Conservation (phyloP, 208 protist genomes). For the Trypanosoma cruzi region DNA sequence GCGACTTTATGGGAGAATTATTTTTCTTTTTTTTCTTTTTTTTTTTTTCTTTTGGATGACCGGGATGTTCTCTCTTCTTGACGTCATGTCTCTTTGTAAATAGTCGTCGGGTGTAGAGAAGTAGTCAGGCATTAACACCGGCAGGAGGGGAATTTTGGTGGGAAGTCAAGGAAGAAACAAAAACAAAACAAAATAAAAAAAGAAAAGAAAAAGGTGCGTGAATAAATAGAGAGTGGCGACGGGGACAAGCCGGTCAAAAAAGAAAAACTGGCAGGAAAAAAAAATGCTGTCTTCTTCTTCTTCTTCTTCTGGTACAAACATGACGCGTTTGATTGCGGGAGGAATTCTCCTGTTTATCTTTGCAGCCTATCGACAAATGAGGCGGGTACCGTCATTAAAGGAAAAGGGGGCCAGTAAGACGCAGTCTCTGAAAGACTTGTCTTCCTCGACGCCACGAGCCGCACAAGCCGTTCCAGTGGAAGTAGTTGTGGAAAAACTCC, state of each 20-base stretch:
- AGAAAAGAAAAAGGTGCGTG: background rate
- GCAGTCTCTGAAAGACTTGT: background rate
- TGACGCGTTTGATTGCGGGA: background rate
- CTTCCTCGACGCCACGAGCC: background rate
- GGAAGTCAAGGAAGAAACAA: background rate
- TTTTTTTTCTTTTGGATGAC: background rate
- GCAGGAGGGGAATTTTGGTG: background rate
- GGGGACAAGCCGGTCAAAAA: too few species aligned
- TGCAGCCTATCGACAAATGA: conserved; percentile 3
- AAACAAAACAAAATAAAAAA: background rate
- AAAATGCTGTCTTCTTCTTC: background rate
- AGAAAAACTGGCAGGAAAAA: background rate
- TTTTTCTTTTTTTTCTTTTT: too few species aligned
- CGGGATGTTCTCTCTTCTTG: background rate
- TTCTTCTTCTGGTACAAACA: background rate
- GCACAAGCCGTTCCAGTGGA: conserved; percentile 31
- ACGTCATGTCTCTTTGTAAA: background rate
- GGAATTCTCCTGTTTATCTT: conserved; percentile 6
- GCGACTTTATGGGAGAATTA: background rate
- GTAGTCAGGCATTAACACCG: background rate
- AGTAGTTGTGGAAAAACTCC: conserved; percentile 29
- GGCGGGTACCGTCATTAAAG: background rate
- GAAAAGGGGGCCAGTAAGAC: background rate
- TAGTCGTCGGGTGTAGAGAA: background rate
- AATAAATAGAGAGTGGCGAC: background rate